Evolutionary conservation across 2,329 filamentous ascomycete species (phyloP).

Genomic region (Colletotrichum kahawae): DNA sequence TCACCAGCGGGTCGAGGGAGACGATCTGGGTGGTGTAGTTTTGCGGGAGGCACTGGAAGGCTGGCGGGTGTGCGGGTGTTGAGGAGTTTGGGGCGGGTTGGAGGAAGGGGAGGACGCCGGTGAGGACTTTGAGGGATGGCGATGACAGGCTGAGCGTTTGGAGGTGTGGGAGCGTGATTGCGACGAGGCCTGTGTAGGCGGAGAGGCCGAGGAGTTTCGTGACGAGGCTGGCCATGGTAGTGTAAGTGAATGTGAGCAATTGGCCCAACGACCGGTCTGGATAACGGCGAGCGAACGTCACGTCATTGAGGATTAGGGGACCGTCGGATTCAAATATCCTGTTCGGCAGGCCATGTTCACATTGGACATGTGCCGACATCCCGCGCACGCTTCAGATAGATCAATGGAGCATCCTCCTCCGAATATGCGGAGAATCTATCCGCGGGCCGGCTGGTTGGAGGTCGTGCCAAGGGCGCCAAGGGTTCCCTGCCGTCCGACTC

Average conservation of each 20-base stretch:
- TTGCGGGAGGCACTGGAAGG: constrained; percentile 31
- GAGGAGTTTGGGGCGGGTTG: neutral
- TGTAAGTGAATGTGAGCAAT: neutral
- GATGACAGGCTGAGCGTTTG: neutral
- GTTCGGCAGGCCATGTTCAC: too few species aligned
- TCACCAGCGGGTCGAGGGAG: constrained; percentile 45
- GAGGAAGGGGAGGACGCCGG: neutral
- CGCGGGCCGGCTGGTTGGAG: neutral
- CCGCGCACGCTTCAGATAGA: constrained; percentile 2
- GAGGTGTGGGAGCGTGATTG: constrained; percentile 4
- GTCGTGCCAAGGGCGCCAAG: neutral
- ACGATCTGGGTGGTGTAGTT: constrained; percentile 44
- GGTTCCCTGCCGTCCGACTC: neutral
- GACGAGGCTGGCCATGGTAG: neutral
- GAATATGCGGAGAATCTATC: constrained; percentile 8
- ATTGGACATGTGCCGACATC: neutral
- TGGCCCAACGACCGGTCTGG: neutral
- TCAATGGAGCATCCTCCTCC: constrained; percentile 21
- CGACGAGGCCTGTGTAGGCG: constrained; percentile 12
- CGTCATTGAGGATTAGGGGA: neutral
- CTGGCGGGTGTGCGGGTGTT: neutral
- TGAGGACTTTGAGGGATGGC: neutral
- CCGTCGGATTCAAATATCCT: neutral
- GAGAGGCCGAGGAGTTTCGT: constrained; percentile 7
- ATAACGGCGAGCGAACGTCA: too few species aligned